Conservation (phyloP, 1,139 yeast genomes). For the Keqinozyma sinolaborantium region DNA sequence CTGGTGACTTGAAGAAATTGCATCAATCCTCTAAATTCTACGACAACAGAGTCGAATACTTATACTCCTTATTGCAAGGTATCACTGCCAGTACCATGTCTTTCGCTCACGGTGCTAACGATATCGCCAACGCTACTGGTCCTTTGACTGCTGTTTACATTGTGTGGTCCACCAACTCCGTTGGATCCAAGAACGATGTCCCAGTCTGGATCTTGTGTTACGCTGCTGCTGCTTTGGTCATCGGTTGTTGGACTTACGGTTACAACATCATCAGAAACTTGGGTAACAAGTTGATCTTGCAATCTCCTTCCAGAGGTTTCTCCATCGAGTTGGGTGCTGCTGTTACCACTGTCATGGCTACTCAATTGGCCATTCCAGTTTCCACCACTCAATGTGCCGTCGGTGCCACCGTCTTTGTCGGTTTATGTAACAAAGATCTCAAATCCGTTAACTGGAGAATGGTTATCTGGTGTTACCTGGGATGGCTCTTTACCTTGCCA, state of each 20-base stretch:
- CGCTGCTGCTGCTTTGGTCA: slow-evolving; percentile 63
- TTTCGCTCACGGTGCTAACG: slow-evolving; percentile 81
- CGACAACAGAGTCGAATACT: slow-evolving; percentile 68
- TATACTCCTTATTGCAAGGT: slow-evolving; percentile 68
- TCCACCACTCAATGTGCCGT: slow-evolving; percentile 81
- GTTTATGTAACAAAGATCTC: slow-evolving; percentile 63
- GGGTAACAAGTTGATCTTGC: slow-evolving; percentile 73
- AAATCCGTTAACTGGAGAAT: slow-evolving; percentile 76
- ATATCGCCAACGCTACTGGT: slow-evolving; percentile 76
- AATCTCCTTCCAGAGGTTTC: slow-evolving; percentile 81
- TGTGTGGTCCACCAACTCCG: slow-evolving; percentile 55
- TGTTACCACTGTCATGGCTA: slow-evolving; percentile 70
- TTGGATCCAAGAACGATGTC: slow-evolving; percentile 49
- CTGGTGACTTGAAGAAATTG: slow-evolving; percentile 45
- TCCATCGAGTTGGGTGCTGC: slow-evolving; percentile 80
- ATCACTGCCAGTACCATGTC: slow-evolving; percentile 79
- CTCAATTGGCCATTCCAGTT: slow-evolving; percentile 67
- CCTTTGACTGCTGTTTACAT: slow-evolving; percentile 67
- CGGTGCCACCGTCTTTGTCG: slow-evolving; percentile 77
- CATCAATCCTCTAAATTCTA: slow-evolving; percentile 62
- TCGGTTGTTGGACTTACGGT: slow-evolving; percentile 74
- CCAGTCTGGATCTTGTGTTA: slow-evolving; percentile 72
- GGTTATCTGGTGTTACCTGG: slow-evolving; percentile 67
- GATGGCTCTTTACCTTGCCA: slow-evolving; percentile 75
- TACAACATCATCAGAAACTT: slow-evolving; percentile 67